Percentiles rank a stretch among this genome's conserved stretches.
These are phyloP conservation scores for Agaricus sinodeliciosus DNA, from an alignment of 768 basidiomycete species.

Conservation along the genomic window DNA sequence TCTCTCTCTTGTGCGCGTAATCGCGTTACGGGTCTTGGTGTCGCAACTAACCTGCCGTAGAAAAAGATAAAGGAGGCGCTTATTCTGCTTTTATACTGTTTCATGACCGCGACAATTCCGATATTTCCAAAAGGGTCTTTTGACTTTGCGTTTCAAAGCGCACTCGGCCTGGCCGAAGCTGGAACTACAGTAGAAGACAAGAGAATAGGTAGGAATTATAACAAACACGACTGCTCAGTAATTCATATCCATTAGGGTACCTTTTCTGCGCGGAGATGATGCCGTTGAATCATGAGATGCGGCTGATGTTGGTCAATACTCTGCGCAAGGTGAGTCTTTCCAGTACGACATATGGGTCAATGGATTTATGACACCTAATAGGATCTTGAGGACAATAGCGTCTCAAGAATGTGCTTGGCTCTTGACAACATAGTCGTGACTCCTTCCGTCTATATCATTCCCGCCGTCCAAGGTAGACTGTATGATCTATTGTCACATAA, in stretches of 20 bases:
- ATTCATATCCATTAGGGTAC: conserved; percentile 46
- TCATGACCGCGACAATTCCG: conserved; percentile 40
- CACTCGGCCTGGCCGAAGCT: conserved; percentile 70
- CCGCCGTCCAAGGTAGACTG: conserved; percentile 65
- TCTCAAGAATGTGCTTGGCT: conserved; percentile 61
- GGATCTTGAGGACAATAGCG: conserved; percentile 62
- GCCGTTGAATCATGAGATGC: conserved; percentile 60
- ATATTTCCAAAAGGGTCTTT: conserved; percentile 38
- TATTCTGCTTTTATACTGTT: conserved; percentile 66
- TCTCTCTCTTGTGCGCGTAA: conserved; percentile 46
- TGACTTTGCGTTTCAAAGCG: conserved; percentile 70
- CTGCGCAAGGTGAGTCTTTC: conserved; percentile 57
- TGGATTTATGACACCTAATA: conserved; percentile 20
- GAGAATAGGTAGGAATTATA: conserved; percentile 46
- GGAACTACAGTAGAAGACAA: conserved; percentile 56
- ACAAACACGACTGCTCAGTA: neutral
- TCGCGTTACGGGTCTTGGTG: conserved; percentile 6
- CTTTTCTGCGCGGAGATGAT: conserved; percentile 72
- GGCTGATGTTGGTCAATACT: conserved; percentile 83
- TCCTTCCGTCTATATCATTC: conserved; percentile 62
- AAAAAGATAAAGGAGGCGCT: conserved; percentile 59
- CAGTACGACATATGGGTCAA: neutral
- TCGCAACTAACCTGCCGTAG: conserved; percentile 30
- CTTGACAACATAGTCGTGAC: conserved; percentile 60
- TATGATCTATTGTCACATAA: conserved; percentile 62